Conservation (phyloP, 1,284 basidiomycete species). For the Flammula alnicola region DNA sequence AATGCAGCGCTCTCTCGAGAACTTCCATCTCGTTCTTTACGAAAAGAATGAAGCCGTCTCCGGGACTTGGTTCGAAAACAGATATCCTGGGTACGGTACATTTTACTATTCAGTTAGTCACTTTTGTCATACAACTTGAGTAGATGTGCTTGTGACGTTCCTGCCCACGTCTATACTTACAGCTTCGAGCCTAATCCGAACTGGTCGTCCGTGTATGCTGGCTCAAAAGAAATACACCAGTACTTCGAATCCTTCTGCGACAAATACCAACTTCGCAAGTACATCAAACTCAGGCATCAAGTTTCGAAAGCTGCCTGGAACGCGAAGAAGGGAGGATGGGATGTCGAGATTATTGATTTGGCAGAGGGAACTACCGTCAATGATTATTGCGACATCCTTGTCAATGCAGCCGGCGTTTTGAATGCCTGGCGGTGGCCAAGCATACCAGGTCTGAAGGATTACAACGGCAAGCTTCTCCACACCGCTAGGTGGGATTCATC, state of each 20-base stretch:
- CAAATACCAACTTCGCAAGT: constrained; percentile 35
- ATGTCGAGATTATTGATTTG: constrained; percentile 29
- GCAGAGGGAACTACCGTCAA: constrained; percentile 22
- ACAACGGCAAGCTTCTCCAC: constrained; percentile 49
- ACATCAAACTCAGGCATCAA: constrained; percentile 31
- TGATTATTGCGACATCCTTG: constrained; percentile 34
- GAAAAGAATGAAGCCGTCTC: constrained; percentile 35
- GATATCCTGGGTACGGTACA: constrained; percentile 28
- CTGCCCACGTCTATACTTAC: constrained; percentile 33
- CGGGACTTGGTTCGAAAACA: constrained; percentile 39
- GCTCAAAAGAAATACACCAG: constrained; percentile 4
- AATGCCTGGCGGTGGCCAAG: constrained; percentile 42
- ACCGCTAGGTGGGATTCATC: constrained; percentile 49
- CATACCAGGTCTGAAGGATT: constrained; percentile 45
- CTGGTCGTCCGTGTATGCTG: constrained; percentile 12
- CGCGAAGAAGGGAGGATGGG: constrained; percentile 32
- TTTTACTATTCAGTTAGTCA: background rate
- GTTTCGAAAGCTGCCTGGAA: constrained; percentile 36
- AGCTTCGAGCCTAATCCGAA: constrained; percentile 33
- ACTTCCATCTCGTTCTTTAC: constrained; percentile 34
- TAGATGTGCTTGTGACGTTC: constrained; percentile 29
- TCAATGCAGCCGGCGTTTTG: constrained; percentile 37
- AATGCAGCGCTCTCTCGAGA: constrained; percentile 37
- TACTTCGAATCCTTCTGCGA: constrained; percentile 25
- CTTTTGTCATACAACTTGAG: background rate